A percentile compares a stretch with the other conserved stretches of the same genome.
phyloP scores from a whole-genome alignment of 1,284 basidiomycete genomes.

The Trametes sp. region DNA sequence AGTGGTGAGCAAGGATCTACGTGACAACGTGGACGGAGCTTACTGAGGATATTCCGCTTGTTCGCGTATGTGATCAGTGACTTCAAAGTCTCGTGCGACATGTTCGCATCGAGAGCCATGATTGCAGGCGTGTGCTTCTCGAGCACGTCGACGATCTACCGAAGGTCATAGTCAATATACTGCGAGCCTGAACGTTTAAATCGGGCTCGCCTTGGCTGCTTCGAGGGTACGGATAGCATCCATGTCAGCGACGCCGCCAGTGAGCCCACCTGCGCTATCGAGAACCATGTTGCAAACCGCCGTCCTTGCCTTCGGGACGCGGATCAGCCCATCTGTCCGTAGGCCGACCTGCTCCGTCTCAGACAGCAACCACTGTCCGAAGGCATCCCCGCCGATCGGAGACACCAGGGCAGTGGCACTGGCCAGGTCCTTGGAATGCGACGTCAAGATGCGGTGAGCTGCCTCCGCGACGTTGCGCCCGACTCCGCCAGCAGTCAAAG shows the following conservation, averaged over 20 bases:
- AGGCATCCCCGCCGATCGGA: constrained; percentile 72
- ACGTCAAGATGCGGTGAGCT: constrained; percentile 66
- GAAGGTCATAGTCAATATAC: neutral
- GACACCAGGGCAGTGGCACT: constrained; percentile 61
- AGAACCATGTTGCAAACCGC: constrained; percentile 90
- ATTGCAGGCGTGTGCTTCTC: constrained; percentile 58
- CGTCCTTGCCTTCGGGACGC: constrained; percentile 53
- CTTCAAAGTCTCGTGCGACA: constrained; percentile 62
- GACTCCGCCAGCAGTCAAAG: constrained; percentile 87
- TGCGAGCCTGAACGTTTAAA: neutral
- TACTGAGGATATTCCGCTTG: constrained; percentile 58
- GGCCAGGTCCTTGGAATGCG: constrained; percentile 44
- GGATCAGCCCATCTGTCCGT: constrained; percentile 82
- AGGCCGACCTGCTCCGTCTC: constrained; percentile 73
- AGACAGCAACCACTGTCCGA: constrained; percentile 68
- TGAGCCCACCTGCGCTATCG: constrained; percentile 74
- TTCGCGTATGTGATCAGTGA: constrained; percentile 60
- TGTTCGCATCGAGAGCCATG: constrained; percentile 87
- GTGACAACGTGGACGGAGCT: constrained; percentile 34
- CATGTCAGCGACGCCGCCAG: constrained; percentile 94
- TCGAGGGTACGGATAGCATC: constrained; percentile 66
- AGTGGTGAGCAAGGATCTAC: neutral
- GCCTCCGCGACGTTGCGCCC: constrained; percentile 95
- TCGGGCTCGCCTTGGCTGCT: constrained; percentile 50
- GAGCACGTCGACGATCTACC: constrained; percentile 54